Conservation (phyloP, 495 filamentous ascomycete species). For the Neurospora cerealis region DNA sequence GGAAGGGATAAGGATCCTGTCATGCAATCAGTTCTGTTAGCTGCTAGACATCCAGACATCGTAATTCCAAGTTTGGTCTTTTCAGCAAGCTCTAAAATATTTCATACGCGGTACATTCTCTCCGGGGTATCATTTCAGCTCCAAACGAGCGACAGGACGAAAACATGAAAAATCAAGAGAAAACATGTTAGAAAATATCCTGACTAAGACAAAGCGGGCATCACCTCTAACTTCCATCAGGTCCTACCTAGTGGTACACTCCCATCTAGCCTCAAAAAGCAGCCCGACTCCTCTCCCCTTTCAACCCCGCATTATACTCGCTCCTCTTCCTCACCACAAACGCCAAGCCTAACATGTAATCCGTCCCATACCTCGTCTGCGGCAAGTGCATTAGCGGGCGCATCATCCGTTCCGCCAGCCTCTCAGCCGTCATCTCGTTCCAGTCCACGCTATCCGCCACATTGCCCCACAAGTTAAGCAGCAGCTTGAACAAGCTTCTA, state of each 20-base stretch:
- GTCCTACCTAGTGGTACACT: background rate
- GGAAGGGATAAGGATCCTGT: too few relatives aligned
- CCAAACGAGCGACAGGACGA: background rate
- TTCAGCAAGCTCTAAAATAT: background rate
- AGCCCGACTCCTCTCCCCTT: slow-evolving; percentile 21
- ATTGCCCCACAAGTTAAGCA: slow-evolving; percentile 36
- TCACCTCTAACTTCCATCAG: background rate
- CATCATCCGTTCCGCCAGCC: slow-evolving; percentile 28
- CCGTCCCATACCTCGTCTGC: slow-evolving; percentile 21
- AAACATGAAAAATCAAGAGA: background rate
- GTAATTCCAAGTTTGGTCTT: background rate
- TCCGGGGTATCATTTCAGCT: background rate
- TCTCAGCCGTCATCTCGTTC: slow-evolving; percentile 38
- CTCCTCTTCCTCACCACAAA: slow-evolving; percentile 36
- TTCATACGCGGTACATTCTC: background rate
- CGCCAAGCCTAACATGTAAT: slow-evolving; percentile 32
- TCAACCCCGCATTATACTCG: slow-evolving; percentile 26
- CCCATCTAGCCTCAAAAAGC: slow-evolving; percentile 12
- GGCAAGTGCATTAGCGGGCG: slow-evolving; percentile 30
- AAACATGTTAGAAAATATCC: background rate
- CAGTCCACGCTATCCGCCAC: slow-evolving; percentile 21
- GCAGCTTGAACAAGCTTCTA: slow-evolving; percentile 30
- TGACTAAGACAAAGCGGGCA: background rate
- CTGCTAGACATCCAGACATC: too few relatives aligned
- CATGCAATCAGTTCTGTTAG: too few relatives aligned